Percentiles rank a stretch among this genome's conserved stretches.
phyloP scores from a whole-genome alignment of 768 basidiomycete species.

The Leucocoprinus sp. region DNA sequence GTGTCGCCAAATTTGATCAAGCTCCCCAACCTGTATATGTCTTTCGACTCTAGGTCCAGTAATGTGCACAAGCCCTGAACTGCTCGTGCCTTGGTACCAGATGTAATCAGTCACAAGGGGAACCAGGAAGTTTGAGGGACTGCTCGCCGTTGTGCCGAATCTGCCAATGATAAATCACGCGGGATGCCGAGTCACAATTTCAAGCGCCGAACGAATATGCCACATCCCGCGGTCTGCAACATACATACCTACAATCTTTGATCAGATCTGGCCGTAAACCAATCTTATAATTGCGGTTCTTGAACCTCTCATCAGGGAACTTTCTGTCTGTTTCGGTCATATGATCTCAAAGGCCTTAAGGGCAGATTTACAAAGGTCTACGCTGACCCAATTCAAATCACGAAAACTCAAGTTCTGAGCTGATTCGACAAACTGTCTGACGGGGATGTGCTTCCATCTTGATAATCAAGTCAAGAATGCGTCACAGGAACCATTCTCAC shows the following conservation, averaged over 20 bases:
- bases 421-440: conserved; percentile 8
- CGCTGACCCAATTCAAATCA: conserved; percentile 8
- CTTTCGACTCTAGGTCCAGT: too few relatives aligned
- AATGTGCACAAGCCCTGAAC: too few relatives aligned
- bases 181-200: conserved; percentile 24
- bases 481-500: conserved; percentile 30
- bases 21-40: conserved; percentile 26
- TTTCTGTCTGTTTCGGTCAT: too few relatives aligned
- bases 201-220: conserved; percentile 27
- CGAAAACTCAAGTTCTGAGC: conserved; percentile 4
- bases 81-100: conserved; percentile 5
- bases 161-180: conserved; percentile 3
- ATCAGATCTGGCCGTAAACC: conserved; percentile 5
- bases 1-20: conserved; percentile 23
- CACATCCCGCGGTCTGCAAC: conserved; percentile 15
- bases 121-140: conserved; percentile 10
- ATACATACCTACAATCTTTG: conserved; percentile 8
- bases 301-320: conserved; percentile 2
- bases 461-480: conserved; percentile 14
- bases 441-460: conserved; percentile 3
- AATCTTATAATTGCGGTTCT: conserved; percentile 6
- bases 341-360: not conserved
- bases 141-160: conserved; percentile 11
- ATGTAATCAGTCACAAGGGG: not conserved
- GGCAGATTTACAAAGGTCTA: conserved; percentile 9